Evolutionary conservation across 139 green algal species (phyloP).

Genomic region (Monoraphidium neglectum): DNA sequence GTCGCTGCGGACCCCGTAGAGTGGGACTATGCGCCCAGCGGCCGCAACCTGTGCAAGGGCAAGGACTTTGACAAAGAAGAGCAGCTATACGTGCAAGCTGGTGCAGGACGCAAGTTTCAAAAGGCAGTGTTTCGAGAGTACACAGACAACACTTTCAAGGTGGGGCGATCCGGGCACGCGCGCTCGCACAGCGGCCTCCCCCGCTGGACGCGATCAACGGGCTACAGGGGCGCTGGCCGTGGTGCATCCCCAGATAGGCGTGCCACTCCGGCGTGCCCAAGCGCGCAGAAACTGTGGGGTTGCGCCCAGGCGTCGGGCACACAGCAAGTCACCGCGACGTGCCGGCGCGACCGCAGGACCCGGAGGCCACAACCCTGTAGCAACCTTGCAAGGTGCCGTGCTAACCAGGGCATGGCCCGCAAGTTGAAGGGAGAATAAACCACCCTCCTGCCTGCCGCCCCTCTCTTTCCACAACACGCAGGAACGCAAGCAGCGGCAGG

Average conservation of each 20-base stretch:
- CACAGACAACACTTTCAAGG: slow-evolving; percentile 48
- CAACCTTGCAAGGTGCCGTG: no score
- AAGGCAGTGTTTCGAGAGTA: slow-evolving; percentile 50
- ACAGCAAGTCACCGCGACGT: no score
- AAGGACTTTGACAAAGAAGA: slow-evolving; percentile 4
- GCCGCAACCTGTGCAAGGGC: slow-evolving; percentile 14
- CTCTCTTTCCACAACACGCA: slow-evolving; percentile 25
- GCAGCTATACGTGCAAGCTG: neutral
- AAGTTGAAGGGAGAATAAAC: no score
- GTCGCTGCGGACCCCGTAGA: slow-evolving; percentile 44
- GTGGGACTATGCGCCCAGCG: slow-evolving; percentile 56
- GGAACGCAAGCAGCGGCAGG: neutral
- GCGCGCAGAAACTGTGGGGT: no score
- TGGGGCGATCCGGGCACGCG: neutral
- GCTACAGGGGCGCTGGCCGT: no score
- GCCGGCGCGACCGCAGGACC: no score
- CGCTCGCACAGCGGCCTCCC: neutral
- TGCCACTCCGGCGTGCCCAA: no score
- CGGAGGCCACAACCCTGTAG: no score
- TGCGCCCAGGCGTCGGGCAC: no score
- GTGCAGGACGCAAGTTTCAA: slow-evolving; percentile 37
- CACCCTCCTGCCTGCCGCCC: neutral
- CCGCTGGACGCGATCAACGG: no score
- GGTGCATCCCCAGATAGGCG: no score
- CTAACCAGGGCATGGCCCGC: no score